phyloP scores from a whole-genome alignment of 345 rosid species.

The Pelargonium nanum region DNA sequence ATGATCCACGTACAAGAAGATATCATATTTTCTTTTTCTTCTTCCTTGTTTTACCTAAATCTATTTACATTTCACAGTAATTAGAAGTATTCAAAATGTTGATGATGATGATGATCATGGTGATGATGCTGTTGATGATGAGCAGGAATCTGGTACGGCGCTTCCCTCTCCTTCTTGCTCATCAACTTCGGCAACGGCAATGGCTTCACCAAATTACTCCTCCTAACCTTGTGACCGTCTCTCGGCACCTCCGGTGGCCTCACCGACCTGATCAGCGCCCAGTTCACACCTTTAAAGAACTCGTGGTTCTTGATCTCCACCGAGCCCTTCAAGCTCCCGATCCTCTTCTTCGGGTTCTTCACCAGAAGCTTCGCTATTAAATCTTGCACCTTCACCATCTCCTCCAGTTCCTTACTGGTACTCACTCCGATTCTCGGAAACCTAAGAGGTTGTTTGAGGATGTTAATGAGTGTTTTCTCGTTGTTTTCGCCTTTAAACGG shows the following conservation, averaged over 20 bases:
- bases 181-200: conserved; percentile 49
- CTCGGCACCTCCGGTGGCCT: conserved; percentile 74
- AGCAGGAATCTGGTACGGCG: conserved; percentile 55
- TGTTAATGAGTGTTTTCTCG: conserved; percentile 70
- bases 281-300: conserved; percentile 73
- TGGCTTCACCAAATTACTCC: conserved; percentile 17
- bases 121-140: background rate
- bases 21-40: no score
- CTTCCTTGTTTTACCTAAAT: no score
- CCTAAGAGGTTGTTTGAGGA: conserved; percentile 59
- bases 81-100: conserved; percentile 78
- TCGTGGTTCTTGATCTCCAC: conserved; percentile 75
- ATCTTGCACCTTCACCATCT: conserved; percentile 60
- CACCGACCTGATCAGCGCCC: conserved; percentile 80
- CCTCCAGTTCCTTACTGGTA: conserved; percentile 44
- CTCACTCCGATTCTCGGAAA: conserved; percentile 59
- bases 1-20: no score
- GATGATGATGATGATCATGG: conserved; percentile 2
- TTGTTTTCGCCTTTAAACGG: conserved; percentile 93
- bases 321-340: conserved; percentile 69
- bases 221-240: conserved; percentile 10
- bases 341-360: conserved; percentile 80
- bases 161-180: conserved; percentile 62
- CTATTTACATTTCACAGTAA: background rate
- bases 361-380: conserved; percentile 54